Base-by-base conservation (phyloP, 129 eudicot species). In the Logfia minima region DNA sequence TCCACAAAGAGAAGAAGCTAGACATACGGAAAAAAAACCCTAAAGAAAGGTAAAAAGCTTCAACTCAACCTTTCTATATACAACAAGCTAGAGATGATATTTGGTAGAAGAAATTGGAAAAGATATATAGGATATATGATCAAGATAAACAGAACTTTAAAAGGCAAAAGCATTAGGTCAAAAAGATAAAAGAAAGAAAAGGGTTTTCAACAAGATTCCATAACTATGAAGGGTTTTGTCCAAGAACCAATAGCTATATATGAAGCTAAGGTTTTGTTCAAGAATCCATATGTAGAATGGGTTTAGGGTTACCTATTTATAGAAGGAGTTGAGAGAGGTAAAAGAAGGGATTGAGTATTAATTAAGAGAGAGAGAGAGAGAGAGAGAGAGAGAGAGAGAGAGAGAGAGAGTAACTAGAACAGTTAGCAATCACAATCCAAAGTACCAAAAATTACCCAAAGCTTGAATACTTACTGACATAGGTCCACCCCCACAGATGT, bases 341-440 rank as follows among this genome's bases (percentile, higher is more conserved):
- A 19, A 53, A 53, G 66, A 65, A 64, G 22, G 79, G 58, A 83
- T 24, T 72, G 31, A 72, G 41, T 70, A 62, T 48, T 14, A 48
- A 48, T 14, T 48, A 3, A 48, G 82, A 37, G 72, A 66, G 79
- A 22, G 79, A 23, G 24, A 32, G 6, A 45, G 82, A 35, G 78
- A 45, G 82, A 35, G 78, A 45, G 82, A 35, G 78, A 45, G 82
- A 35, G 78, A 45, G 82, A 35, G 78, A 45, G 82, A 35, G 78
- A 29, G 76, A 68, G 72, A 61, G 68, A 66, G 79, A 22, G 79
- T 43, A 66, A 52, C 60, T 45, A 66, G 70, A 83, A 83, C 89
- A 83, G 89, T 86, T 83, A 83, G 78, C 85, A 73, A 83, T 83
- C 87, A 48, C 87, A 86, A 83, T 86, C 89, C 53, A 21, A 64